Base-by-base conservation (phyloP, 257 asterid genomes). In the Primulina huaijiensis region DNA sequence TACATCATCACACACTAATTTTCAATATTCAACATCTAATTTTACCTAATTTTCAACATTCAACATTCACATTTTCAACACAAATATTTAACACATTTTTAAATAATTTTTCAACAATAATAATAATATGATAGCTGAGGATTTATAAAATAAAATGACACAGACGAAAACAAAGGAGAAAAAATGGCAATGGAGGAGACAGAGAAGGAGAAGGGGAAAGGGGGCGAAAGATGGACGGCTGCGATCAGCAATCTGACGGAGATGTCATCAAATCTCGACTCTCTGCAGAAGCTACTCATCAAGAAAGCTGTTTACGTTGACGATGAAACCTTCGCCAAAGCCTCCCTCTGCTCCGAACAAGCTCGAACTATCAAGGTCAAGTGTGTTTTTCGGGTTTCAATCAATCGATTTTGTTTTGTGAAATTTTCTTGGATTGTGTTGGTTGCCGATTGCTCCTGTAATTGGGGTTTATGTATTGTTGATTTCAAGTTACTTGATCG, bases 301-400 rank as follows among this genome's bases (percentile, higher is more conserved):
- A 87, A 87, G 64, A 91, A 91, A 78, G 93, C 93, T 58, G 96
- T 94, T 0, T 94, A 82, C 67, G 99, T 91, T 31, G 95, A 94
- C 64, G 98, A 89, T 0, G 97, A 89, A 37, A 91, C 97, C 73
- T 94, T 88, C 80, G 86, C 97, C 52, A 85, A 81, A 78, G 98
- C 96, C 67, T 85, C 95, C 31, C 85, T 91, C 70, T 81, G 84
- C 66, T 81, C 98, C 75, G 92, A 94, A 67, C 98, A 94, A 85
- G 90, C 96, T 64, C 96, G 95, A 70, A 79, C 90, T 12, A 89
- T 94, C 81, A 94, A 94, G 95, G 99, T 87, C 62, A 50, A 50
- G 8, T 40, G 23, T 71, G 62, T 56, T 68, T 23, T 50, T 5
- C 55, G 8, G 17, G 40, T 65, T 65, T 29, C 34, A 8, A 19